Percentiles rank a stretch among this genome's conserved stretches.
Conservation (phyloP, 2,329 filamentous ascomycete species). For the Verticillium nonalfalfae region DNA sequence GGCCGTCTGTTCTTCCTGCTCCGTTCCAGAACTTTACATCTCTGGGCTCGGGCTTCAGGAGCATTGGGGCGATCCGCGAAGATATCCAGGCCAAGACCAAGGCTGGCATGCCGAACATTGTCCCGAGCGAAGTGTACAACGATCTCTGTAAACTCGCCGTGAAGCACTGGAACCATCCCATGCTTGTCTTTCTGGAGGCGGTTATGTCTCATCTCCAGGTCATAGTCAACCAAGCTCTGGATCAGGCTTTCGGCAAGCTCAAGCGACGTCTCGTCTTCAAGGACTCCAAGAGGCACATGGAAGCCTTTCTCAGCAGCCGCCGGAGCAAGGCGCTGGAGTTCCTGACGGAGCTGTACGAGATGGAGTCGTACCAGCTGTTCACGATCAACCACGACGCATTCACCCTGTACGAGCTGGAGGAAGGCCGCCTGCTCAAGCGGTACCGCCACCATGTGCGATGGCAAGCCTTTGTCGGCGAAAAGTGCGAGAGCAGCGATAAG, state of each 20-base stretch:
- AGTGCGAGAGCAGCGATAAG: slow-evolving; percentile 2
- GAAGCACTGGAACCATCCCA: slow-evolving; percentile 48
- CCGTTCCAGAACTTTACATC: slow-evolving; percentile 31
- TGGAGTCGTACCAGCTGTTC: slow-evolving; percentile 50
- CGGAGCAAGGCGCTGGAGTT: slow-evolving; percentile 25
- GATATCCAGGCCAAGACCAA: slow-evolving; percentile 48
- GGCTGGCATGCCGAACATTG: slow-evolving; percentile 52
- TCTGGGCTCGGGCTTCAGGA: slow-evolving; percentile 34
- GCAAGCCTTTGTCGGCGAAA: slow-evolving; percentile 27
- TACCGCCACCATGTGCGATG: slow-evolving; percentile 45
- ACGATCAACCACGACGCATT: slow-evolving; percentile 49
- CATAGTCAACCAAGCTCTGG: slow-evolving; percentile 39
- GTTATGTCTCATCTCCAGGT: slow-evolving; percentile 41
- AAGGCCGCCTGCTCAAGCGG: slow-evolving; percentile 36
- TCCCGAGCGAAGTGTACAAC: slow-evolving; percentile 54
- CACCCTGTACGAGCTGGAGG: slow-evolving; percentile 35
- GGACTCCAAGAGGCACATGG: slow-evolving; percentile 35
- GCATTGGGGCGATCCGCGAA: slow-evolving; percentile 42
- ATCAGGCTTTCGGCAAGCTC: slow-evolving; percentile 36
- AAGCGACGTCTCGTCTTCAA: slow-evolving; percentile 44
- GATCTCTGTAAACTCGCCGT: slow-evolving; percentile 51
- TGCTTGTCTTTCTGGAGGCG: slow-evolving; percentile 39
- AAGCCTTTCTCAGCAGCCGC: slow-evolving; percentile 34
- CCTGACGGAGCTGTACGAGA: slow-evolving; percentile 38
- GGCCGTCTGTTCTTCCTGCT: slow-evolving; percentile 6